These are phyloP conservation scores for Tranzscheliella williamsii DNA, from an alignment of 1,284 basidiomycete genomes.

Conservation along the genomic window DNA sequence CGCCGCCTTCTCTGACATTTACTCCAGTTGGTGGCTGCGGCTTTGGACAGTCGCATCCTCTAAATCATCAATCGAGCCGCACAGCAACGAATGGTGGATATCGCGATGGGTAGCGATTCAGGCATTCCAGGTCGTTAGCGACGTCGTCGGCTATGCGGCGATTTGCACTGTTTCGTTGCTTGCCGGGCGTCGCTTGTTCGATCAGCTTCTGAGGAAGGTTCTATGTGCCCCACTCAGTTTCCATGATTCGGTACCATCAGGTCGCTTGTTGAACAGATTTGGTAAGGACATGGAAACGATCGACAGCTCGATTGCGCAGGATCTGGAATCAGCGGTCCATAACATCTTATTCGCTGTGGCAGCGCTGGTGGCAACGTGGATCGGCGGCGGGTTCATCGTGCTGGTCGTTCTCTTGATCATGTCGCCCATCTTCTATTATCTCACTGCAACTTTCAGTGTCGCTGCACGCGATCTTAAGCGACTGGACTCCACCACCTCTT, in stretches of 20 bases:
- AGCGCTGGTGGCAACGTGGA: slow-evolving; percentile 69
- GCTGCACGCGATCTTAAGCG: slow-evolving; percentile 85
- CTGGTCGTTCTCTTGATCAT: slow-evolving; percentile 65
- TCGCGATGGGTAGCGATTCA: slow-evolving; percentile 76
- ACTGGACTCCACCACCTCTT: slow-evolving; percentile 71
- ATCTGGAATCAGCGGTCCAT: slow-evolving; percentile 48
- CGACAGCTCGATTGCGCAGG: slow-evolving; percentile 69
- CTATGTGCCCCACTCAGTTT: slow-evolving; percentile 74
- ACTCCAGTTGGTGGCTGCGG: slow-evolving; percentile 23
- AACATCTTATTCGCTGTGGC: slow-evolving; percentile 58
- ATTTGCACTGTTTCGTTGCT: slow-evolving; percentile 68
- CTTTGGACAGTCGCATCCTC: slow-evolving; percentile 8
- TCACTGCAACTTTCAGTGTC: slow-evolving; percentile 76
- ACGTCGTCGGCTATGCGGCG: slow-evolving; percentile 69
- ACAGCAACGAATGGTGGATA: slow-evolving; percentile 55
- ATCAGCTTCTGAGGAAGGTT: slow-evolving; percentile 67
- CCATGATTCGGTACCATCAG: slow-evolving; percentile 81
- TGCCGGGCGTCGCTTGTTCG: slow-evolving; percentile 69
- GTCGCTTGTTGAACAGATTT: slow-evolving; percentile 80
- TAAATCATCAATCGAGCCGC: neutral
- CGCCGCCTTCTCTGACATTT: slow-evolving; percentile 15
- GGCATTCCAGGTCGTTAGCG: slow-evolving; percentile 69
- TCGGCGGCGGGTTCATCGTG: slow-evolving; percentile 72
- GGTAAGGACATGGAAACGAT: slow-evolving; percentile 78
- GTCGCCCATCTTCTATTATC: slow-evolving; percentile 48